phyloP scores from a whole-genome alignment of 305 asterid genomes.

The Solanum hybrid region DNA sequence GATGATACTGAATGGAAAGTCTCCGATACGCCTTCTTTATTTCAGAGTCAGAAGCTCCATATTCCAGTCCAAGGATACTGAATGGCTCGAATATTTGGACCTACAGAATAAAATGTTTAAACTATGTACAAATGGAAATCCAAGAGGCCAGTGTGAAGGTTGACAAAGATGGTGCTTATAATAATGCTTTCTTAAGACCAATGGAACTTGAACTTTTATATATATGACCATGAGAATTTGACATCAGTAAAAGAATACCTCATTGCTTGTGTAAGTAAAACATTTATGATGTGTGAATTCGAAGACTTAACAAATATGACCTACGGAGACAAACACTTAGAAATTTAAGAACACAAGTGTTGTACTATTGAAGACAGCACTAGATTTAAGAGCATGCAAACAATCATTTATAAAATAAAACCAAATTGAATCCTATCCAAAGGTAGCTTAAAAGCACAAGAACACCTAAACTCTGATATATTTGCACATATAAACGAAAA shows the following conservation, averaged over 20 bases:
- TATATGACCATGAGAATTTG: not conserved
- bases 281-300: not conserved
- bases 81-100: slow-evolving; percentile 80
- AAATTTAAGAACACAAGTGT: not conserved
- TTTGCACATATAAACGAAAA: not conserved
- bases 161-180: not conserved
- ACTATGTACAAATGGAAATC: not conserved
- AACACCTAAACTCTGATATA: not conserved
- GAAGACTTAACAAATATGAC: not conserved
- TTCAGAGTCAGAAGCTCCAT: slow-evolving; percentile 88
- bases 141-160: not conserved
- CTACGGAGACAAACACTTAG: not conserved
- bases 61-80: slow-evolving; percentile 83
- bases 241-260: not conserved
- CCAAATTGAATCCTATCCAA: not conserved
- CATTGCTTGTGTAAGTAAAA: not conserved
- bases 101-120: slow-evolving; percentile 18
- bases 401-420: not conserved
- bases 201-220: not conserved
- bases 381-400: not conserved
- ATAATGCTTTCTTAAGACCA: not conserved
- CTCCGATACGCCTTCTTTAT: slow-evolving; percentile 97
- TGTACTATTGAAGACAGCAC: not conserved
- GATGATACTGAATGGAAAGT: slow-evolving; percentile 91
- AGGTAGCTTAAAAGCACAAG: not conserved